A percentile compares a stretch with the other conserved stretches of the same genome.
These are phyloP conservation scores for Moelleriella libera DNA, from an alignment of 2,329 filamentous ascomycete species.

Conservation along the genomic window DNA sequence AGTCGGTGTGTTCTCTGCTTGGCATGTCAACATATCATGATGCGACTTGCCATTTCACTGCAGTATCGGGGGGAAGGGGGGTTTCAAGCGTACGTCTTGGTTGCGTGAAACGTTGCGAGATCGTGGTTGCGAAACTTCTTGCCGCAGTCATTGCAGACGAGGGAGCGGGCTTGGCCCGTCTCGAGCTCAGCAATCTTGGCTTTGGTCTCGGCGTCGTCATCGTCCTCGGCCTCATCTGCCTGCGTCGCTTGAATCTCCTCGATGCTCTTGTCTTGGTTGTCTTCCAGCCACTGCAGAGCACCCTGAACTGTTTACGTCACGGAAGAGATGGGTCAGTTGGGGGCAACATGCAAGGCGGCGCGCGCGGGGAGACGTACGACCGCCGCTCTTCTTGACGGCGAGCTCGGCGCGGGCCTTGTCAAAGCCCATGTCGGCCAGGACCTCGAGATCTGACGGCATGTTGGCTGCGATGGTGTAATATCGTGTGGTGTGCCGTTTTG, in stretches of 20 bases:
- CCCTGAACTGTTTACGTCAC: conserved; percentile 49
- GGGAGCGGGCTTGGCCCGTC: conserved; percentile 57
- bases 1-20: conserved; percentile 67
- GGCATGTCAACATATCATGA: neutral
- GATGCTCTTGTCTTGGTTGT: conserved; percentile 74
- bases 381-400: conserved; percentile 71
- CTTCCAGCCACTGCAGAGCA: conserved; percentile 88
- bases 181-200: conserved; percentile 52
- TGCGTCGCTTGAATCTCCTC: conserved; percentile 56
- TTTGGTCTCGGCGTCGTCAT: conserved; percentile 30
- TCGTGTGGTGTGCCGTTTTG: neutral
- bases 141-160: conserved; percentile 89
- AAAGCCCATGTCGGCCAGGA: conserved; percentile 63
- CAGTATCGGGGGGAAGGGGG: neutral
- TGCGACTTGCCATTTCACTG: neutral
- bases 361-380: conserved; percentile 38
- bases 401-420: conserved; percentile 69
- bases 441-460: conserved; percentile 44
- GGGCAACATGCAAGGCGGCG: neutral
- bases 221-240: conserved; percentile 26
- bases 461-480: conserved; percentile 20
- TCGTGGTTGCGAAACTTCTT: conserved; percentile 76
- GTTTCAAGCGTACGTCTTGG: conserved; percentile 47
- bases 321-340: neutral
- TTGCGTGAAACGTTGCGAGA: conserved; percentile 80